Base-by-base conservation (phyloP, 768 basidiomycete genomes). In the Lepiota brunneoincarnata region DNA sequence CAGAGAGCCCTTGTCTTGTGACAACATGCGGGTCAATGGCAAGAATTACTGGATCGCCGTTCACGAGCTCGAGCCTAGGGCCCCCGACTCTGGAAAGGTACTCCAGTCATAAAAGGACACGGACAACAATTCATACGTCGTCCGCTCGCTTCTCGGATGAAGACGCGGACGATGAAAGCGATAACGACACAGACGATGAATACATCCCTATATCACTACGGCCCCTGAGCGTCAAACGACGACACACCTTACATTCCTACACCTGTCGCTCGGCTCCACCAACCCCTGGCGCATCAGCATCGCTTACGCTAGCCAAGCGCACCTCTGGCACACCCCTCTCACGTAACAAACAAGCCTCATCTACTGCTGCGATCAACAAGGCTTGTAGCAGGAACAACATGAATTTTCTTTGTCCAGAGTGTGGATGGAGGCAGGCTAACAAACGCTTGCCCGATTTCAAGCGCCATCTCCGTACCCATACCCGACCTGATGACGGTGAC, bases 401-500 rank as follows among this genome's bases (percentile, higher is more conserved):
- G 57, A 63, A 72, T 63, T 67, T 74, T 64, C 54, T 68, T 3
- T 83, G 82, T 61, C 76, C 76, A 2, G 69, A 69, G 45, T 82
- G 81, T 63, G 65, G 65, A 42, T 78, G 75, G 73, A 66, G 72
- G 28, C 79, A 79, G 59, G 63, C 58, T 35, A 82, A 80, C 67
- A 68, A 69, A 37, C 80, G 84, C 21, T 63, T 76, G 26, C 81
- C 83, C 9, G 84, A 86, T 60, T 79, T 81, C 63, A 77, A 76
- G 63, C 77, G 84, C 20, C 84, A 86, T 62, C 62, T 85, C 39
- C 71, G 67, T 40, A 82, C 82, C 2, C 84, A 84, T 59, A 72
- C 75, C 54, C 79, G 80, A 18, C 69, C 79, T 41, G 66, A 67
- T 21, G 68, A 72, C 18, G 69, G 74, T 39, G 71, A 76, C 18